These are phyloP conservation scores for Fusarium sp. DNA, from an alignment of 2,329 filamentous ascomycete species.

Conservation along the genomic window DNA sequence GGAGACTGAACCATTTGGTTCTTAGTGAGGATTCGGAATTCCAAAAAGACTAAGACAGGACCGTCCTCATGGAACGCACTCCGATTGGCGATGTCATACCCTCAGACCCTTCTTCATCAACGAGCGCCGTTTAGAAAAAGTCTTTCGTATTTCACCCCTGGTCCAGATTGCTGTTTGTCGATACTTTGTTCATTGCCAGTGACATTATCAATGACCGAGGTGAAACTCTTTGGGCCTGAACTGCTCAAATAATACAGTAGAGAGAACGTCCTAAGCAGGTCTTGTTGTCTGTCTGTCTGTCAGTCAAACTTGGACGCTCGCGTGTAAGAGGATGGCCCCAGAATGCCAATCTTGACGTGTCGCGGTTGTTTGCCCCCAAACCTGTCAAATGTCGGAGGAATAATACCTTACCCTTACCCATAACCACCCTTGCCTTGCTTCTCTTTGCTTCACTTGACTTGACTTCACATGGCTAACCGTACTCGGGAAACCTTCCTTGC, in stretches of 20 bases:
- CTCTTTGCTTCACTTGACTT: not conserved
- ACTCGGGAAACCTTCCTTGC: slow-evolving; percentile 28
- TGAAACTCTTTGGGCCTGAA: not conserved
- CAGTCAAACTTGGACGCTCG: slow-evolving; percentile 8
- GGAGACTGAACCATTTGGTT: not conserved
- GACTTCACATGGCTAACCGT: slow-evolving; percentile 1
- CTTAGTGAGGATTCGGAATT: slow-evolving; percentile 15
- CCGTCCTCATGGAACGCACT: slow-evolving; percentile 40
- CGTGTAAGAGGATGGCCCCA: slow-evolving; percentile 9
- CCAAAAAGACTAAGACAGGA: slow-evolving; percentile 34
- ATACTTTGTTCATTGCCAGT: not conserved
- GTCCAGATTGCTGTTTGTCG: slow-evolving; percentile 13
- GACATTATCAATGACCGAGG: not conserved
- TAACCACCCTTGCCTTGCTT: not conserved
- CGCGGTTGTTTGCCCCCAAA: slow-evolving; percentile 18
- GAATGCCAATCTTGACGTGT: slow-evolving; percentile 22
- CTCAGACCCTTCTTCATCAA: slow-evolving; percentile 32
- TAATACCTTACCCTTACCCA: slow-evolving; percentile 1
- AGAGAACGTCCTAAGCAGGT: no score
- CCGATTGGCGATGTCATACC: slow-evolving; percentile 33
- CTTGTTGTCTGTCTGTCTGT: not conserved
- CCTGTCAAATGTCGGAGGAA: slow-evolving; percentile 34
- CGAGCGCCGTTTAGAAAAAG: slow-evolving; percentile 13
- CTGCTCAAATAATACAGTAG: not conserved
- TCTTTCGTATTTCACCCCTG: slow-evolving; percentile 33